phyloP scores from a whole-genome alignment of 441 rosid species.

The Pelargonium australe region DNA sequence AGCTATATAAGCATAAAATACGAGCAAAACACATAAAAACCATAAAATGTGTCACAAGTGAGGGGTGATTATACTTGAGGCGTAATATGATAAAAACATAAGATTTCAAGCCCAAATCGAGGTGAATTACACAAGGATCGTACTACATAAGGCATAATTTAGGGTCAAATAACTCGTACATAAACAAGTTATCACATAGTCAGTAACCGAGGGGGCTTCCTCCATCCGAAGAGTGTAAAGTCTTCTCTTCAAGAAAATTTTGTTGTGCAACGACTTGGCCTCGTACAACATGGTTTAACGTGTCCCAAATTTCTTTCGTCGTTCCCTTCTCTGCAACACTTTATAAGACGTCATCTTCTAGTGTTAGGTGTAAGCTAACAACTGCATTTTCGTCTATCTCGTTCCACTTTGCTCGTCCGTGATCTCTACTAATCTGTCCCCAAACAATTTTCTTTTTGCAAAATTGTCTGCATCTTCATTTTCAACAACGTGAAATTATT shows the following conservation, averaged over 20 bases:
- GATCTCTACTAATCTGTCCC: background rate
- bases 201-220: background rate
- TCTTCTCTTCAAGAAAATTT: background rate
- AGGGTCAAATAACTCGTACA: too few relatives aligned
- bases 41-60: too few relatives aligned
- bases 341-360: background rate
- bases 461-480: background rate
- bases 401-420: background rate
- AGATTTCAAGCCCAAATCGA: too few relatives aligned
- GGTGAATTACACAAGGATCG: too few relatives aligned
- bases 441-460: background rate
- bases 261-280: conserved; percentile 11
- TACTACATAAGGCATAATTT: too few relatives aligned
- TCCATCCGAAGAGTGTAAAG: background rate
- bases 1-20: too few relatives aligned
- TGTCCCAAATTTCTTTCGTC: background rate
- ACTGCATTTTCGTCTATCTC: background rate
- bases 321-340: background rate
- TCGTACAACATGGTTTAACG: conserved; percentile 3
- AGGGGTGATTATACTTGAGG: too few relatives aligned
- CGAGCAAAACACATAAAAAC: too few relatives aligned
- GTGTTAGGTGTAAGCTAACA: background rate
- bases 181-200: too few relatives aligned
- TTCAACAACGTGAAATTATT: background rate
- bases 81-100: too few relatives aligned